Base-by-base conservation (phyloP, 768 basidiomycete species). In the Agrocybe praecox region DNA sequence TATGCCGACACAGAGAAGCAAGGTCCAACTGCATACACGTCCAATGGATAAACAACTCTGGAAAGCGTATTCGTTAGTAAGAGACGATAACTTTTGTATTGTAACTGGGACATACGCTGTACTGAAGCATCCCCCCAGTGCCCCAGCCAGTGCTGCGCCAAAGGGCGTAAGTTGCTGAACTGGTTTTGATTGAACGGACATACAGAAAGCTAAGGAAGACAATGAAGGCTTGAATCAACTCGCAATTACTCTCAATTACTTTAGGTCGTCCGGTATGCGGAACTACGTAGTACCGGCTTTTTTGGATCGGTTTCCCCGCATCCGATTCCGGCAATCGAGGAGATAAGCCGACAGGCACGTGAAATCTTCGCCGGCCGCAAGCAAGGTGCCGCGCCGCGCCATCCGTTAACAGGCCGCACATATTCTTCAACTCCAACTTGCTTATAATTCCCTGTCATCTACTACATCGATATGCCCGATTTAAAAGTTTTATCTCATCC, bases 41-140 rank as follows among this genome's bases (percentile, higher is more conserved):
- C 96, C 52, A 99, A 76, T 15, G 96, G 96, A 69, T 99, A 99
- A 3, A 98, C 94, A 46, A 90, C 82, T 45, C 95, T 96, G 63
- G 1, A 54, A 46, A 62, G 52, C 56, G 17, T 61, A n/a, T 42
- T 33, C 58, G 49, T 18, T 42, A 42, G 53, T 14, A 18, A 21
- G 9, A 4, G 43, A 34, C 53, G 23, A 21, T 32, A 43, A 47
- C 42, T 32, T 62, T 62, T 42, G 4, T 29, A 48, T 43, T 32
- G 40, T 26, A 14, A 44, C 12, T 8, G 47, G 10, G 22, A 84
- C 94, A 70, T 72, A 96, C 92, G 94, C 93, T 64, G 92, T 93
- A 60, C 90, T 89, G 72, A 97, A 93, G 68, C 95, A 94, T 22
- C 90, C 95, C 46, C 96, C 94, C 17, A 98, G 80, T 8, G 96